Evolutionary conservation across 441 rosid species (phyloP).

Genomic region (Jatropha podagrica): DNA sequence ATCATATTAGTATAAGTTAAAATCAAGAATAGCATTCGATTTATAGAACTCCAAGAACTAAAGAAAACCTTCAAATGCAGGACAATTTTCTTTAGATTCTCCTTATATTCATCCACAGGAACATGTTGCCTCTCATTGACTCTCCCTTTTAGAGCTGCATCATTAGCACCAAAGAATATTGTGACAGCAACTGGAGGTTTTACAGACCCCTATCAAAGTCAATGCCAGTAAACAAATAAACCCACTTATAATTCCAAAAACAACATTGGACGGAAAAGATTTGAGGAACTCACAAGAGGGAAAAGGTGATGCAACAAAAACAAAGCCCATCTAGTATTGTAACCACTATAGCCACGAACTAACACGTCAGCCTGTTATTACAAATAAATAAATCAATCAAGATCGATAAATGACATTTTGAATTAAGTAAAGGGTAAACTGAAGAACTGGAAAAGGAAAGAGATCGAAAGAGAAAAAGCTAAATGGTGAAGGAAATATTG

Average conservation of each 20-base stretch:
- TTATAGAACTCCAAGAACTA: neutral
- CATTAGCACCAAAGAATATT: slow-evolving; percentile 91
- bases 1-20: neutral
- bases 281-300: slow-evolving; percentile 51
- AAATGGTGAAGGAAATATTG: neutral
- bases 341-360: slow-evolving; percentile 93
- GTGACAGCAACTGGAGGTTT: slow-evolving; percentile 73
- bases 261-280: neutral
- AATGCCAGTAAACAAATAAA: slow-evolving; percentile 6
- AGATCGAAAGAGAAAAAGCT: neutral
- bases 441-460: neutral
- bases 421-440: neutral
- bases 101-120: slow-evolving; percentile 71
- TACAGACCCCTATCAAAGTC: slow-evolving; percentile 36
- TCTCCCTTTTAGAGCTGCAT: slow-evolving; percentile 84
- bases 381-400: neutral
- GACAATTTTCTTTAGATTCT: slow-evolving; percentile 64
- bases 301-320: slow-evolving; percentile 77
- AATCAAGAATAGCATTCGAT: neutral
- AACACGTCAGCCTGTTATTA: slow-evolving; percentile 58
- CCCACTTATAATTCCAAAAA: neutral
- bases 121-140: slow-evolving; percentile 72
- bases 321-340: slow-evolving; percentile 94
- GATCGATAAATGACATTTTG: neutral
- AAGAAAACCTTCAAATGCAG: slow-evolving; percentile 68